Base-by-base conservation (phyloP, 345 rosid species). In the Xanthoceras sorbifolium region DNA sequence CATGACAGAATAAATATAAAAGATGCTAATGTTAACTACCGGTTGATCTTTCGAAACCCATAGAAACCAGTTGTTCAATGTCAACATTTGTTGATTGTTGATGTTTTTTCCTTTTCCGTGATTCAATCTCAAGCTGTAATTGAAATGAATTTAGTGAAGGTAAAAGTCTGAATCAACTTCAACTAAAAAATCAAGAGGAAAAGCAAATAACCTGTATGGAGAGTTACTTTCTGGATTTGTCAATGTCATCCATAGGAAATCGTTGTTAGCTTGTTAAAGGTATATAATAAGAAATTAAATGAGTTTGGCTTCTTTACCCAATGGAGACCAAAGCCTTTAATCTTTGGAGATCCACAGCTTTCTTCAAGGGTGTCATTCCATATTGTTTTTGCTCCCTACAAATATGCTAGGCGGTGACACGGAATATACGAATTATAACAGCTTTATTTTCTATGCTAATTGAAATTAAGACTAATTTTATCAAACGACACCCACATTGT, bases 31-130 rank as follows among this genome's bases (percentile, higher is more conserved):
- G 22, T 18, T 64, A 62, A 36, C 29, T 85, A 93, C 99, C 99
- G 77, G 71, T 82, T 54, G 89, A 84, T 82, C 91, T 86, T 80
- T 86, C 98, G 76, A 93, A 95, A n/a, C 99, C 99, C 99, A 93
- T 95, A 23, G 88, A 78, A 23, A 93, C 93, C 77, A 93, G 94
- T 79, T 73, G 83, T 79, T 91, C 90, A 10, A 88, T 75, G 61
- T 66, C 80, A 52, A 82, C 79, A 62, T 76, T 72, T 38, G 74
- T 75, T 28, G 78, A 48, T 71, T 74, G 80, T 84, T 22, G 76
- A 66, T 77, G 84, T 46, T 95, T 84, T 87, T 92, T 91, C 73
- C 90, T 83, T 87, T 89, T 93, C 81, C 88, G 86, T 2, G 97
- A 82, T 71, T 87, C 98, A 73, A 93, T 88, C 83, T 84, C 80